These are phyloP conservation scores for Aspergillus ruber DNA, from an alignment of 2,329 filamentous ascomycete species.

Conservation along the genomic window DNA sequence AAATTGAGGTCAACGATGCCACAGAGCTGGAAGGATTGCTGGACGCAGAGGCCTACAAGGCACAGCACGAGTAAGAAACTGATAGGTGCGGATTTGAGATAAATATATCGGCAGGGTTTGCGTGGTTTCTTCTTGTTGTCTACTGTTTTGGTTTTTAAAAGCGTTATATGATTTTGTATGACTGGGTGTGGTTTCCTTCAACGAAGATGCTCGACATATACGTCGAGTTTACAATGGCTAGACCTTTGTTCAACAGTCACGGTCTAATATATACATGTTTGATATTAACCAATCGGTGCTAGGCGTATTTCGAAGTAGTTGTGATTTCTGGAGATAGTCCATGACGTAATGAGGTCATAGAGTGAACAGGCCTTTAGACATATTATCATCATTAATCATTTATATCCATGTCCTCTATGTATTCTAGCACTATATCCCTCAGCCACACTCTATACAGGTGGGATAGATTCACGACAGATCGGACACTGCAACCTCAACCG, in stretches of 20 bases:
- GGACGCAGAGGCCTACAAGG: slow-evolving; percentile 70
- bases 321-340: neutral
- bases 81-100: slow-evolving; percentile 3
- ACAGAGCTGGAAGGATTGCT: slow-evolving; percentile 70
- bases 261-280: slow-evolving; percentile 3
- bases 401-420: neutral
- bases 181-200: slow-evolving; percentile 10
- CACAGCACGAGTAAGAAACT: slow-evolving; percentile 55
- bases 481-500: slow-evolving; percentile 86
- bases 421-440: neutral
- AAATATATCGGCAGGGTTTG: neutral
- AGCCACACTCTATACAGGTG: slow-evolving; percentile 58
- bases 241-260: slow-evolving; percentile 18
- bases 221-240: slow-evolving; percentile 10
- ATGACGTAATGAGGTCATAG: neutral
- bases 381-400: neutral
- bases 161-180: slow-evolving; percentile 2
- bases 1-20: slow-evolving; percentile 67
- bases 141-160: slow-evolving; percentile 2
- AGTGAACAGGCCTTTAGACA: neutral
- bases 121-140: slow-evolving; percentile 1
- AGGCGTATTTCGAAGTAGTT: neutral
- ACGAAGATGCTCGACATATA: slow-evolving; percentile 15
- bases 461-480: slow-evolving; percentile 84
- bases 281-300: neutral